Evolutionary conservation across 768 basidiomycete species (phyloP).

Genomic region (Boletus tomentosulus): DNA sequence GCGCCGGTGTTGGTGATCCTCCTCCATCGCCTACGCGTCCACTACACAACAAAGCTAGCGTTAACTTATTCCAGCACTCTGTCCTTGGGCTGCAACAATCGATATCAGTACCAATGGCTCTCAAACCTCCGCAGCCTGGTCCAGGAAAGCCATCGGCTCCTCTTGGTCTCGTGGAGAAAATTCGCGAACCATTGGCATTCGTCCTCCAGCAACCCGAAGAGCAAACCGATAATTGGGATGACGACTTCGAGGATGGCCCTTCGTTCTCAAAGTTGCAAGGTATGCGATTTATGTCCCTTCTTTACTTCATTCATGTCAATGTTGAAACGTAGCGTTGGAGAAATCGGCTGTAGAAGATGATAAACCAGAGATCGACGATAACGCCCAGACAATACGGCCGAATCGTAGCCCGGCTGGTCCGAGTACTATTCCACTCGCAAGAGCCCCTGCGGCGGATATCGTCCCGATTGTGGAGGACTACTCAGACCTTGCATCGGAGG

Average conservation of each 20-base stretch:
- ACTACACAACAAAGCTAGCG: slow-evolving; percentile 24
- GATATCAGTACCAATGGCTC: slow-evolving; percentile 28
- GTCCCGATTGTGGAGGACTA: slow-evolving; percentile 83
- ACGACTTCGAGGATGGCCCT: slow-evolving; percentile 94
- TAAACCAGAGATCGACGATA: slow-evolving; percentile 57
- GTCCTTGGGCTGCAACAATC: slow-evolving; percentile 34
- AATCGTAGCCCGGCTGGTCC: slow-evolving; percentile 61
- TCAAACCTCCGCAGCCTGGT: slow-evolving; percentile 18
- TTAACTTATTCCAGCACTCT: slow-evolving; percentile 29
- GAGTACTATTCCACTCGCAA: slow-evolving; percentile 49
- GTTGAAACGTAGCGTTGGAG: slow-evolving; percentile 49
- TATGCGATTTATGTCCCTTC: not conserved
- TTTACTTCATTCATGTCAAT: not conserved
- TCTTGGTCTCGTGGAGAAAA: slow-evolving; percentile 35
- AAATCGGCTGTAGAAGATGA: slow-evolving; percentile 57
- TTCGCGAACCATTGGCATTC: slow-evolving; percentile 56
- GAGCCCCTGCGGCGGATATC: slow-evolving; percentile 59
- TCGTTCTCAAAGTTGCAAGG: slow-evolving; percentile 82
- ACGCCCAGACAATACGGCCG: slow-evolving; percentile 77
- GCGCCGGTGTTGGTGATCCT: slow-evolving; percentile 33
- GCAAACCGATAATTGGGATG: slow-evolving; percentile 96
- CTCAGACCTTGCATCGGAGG: slow-evolving; percentile 80
- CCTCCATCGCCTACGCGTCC: slow-evolving; percentile 42
- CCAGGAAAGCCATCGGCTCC: slow-evolving; percentile 21
- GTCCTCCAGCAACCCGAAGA: slow-evolving; percentile 73